Evolutionary conservation across 2,329 filamentous ascomycete species (phyloP).

Genomic region (Ceratocystis albifundus): DNA sequence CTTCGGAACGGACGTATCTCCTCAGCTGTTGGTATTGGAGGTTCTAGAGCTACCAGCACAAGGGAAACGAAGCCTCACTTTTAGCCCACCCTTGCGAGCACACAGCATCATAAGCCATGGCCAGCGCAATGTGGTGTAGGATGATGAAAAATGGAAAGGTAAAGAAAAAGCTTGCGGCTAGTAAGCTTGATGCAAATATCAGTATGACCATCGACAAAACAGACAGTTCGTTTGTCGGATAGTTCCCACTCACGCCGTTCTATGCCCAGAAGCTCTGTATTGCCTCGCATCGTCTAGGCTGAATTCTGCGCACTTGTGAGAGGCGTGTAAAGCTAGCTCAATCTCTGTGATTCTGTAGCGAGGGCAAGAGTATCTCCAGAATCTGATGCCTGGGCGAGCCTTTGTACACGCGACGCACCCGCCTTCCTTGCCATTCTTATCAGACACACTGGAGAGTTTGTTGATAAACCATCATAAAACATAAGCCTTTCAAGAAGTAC

Average conservation of each 20-base stretch:
- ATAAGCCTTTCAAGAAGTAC: background rate
- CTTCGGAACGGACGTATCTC: conserved; percentile 34
- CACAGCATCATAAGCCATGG: conserved; percentile 51
- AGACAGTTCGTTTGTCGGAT: conserved; percentile 38
- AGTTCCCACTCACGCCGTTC: conserved; percentile 47
- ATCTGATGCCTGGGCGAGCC: conserved; percentile 36
- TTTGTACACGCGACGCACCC: conserved; percentile 45
- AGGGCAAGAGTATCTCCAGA: conserved; percentile 45
- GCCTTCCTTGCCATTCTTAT: conserved; percentile 37
- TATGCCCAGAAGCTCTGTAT: conserved; percentile 30
- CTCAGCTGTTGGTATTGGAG: conserved; percentile 28
- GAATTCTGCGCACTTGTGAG: conserved; percentile 43
- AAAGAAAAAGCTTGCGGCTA: conserved; percentile 46
- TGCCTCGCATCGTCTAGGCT: conserved; percentile 40
- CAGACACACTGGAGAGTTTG: conserved; percentile 39
- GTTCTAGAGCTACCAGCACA: conserved; percentile 13
- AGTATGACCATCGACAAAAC: conserved; percentile 45
- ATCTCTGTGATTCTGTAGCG: conserved; percentile 51
- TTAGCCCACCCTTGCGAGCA: conserved; percentile 48
- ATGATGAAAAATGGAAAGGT: conserved; percentile 52
- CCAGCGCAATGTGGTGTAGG: conserved; percentile 51
- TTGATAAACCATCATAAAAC: conserved; percentile 19
- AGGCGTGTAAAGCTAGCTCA: conserved; percentile 45
- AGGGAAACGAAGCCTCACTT: conserved; percentile 34
- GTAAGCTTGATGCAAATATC: conserved; percentile 37